Evolutionary conservation across 176 grass and related monocot genomes (phyloP).

Genomic region (Oryza nivara): DNA sequence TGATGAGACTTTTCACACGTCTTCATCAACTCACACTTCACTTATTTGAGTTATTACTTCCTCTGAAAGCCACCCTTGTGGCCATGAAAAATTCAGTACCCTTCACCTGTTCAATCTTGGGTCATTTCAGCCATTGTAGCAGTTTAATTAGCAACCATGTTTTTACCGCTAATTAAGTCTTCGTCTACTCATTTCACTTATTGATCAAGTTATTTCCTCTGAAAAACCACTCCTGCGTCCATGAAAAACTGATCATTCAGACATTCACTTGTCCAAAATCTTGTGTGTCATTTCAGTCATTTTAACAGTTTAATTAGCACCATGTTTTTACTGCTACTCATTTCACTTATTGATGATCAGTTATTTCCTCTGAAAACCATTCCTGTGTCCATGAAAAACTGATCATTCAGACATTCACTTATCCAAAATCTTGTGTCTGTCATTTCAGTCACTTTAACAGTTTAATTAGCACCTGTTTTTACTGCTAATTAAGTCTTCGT

Average conservation of each 20-base stretch:
- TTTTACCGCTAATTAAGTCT: slow-evolving; percentile 5
- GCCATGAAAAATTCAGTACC: slow-evolving; percentile 19
- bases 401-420: neutral
- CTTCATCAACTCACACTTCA: slow-evolving; percentile 45
- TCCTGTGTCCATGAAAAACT: slow-evolving; percentile 32
- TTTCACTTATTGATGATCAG: slow-evolving; percentile 34
- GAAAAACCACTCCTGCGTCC: slow-evolving; percentile 45
- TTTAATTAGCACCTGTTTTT: neutral
- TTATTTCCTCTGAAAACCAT: slow-evolving; percentile 29
- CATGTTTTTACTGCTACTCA: neutral
- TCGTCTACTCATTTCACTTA: slow-evolving; percentile 39
- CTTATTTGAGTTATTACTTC: slow-evolving; percentile 10
- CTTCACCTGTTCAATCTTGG: neutral
- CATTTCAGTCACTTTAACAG: neutral
- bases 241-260: neutral
- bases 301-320: no score
- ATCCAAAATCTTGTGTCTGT: neutral
- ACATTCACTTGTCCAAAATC: neutral
- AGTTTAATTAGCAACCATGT: neutral
- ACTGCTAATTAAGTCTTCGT: slow-evolving; percentile 20
- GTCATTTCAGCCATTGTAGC: neutral
- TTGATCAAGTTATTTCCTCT: neutral
- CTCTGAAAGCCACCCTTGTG: slow-evolving; percentile 44
- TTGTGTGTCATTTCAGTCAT: neutral
- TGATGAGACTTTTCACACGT: slow-evolving; percentile 25